These are phyloP conservation scores for Spathaspora boniae DNA, from an alignment of 805 yeast genomes.

Conservation along the genomic window DNA sequence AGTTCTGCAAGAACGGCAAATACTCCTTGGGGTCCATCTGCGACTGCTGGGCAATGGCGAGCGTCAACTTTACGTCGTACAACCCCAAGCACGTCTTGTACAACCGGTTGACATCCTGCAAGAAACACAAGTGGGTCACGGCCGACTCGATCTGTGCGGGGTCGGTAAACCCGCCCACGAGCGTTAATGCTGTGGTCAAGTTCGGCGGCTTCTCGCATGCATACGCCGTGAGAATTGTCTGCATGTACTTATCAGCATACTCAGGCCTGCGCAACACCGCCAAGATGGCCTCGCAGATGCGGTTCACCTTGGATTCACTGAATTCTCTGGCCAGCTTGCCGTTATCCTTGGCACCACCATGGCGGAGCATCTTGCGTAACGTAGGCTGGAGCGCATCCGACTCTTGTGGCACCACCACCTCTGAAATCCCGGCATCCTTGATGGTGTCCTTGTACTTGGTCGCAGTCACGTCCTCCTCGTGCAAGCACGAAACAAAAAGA, in stretches of 20 bases:
- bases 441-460: conserved; percentile 81
- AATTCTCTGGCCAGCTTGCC: conserved; percentile 32
- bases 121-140: conserved; percentile 81
- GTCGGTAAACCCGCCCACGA: conserved; percentile 53
- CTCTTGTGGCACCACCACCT: conserved; percentile 13
- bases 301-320: conserved; percentile 59
- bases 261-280: conserved; percentile 49
- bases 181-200: conserved; percentile 64
- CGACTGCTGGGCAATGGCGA: conserved; percentile 89
- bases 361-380: conserved; percentile 15
- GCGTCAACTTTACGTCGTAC: conserved; percentile 77
- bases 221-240: conserved; percentile 82
- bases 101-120: conserved; percentile 82
- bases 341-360: conserved; percentile 36
- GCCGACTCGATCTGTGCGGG: conserved; percentile 50
- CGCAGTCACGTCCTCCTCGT: conserved; percentile 78
- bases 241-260: conserved; percentile 58
- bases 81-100: conserved; percentile 78
- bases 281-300: conserved; percentile 69
- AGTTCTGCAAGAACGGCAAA: conserved; percentile 80
- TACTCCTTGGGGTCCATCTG: conserved; percentile 98
- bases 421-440: conserved; percentile 12
- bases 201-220: conserved; percentile 91
- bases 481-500: conserved; percentile 78
- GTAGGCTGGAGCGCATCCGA: conserved; percentile 15